Evolutionary conservation across 2,329 filamentous ascomycete genomes (phyloP).

Genomic region (Aureobasidium musti): DNA sequence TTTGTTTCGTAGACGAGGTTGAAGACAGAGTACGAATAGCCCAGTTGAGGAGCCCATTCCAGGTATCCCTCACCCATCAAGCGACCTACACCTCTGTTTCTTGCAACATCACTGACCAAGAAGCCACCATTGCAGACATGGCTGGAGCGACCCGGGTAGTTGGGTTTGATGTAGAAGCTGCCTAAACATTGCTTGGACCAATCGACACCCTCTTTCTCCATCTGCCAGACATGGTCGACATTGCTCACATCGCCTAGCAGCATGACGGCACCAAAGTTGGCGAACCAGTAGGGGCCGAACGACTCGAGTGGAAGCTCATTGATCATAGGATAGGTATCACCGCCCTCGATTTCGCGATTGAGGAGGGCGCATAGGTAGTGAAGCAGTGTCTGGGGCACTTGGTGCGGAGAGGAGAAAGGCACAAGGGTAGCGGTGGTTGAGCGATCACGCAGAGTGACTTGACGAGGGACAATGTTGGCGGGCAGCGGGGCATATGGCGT

Average conservation of each 20-base stretch:
- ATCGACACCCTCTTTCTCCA: conserved; percentile 56
- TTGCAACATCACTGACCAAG: conserved; percentile 51
- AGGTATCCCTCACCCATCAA: conserved; percentile 56
- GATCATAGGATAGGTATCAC: conserved; percentile 88
- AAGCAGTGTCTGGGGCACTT: conserved; percentile 74
- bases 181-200: conserved; percentile 82
- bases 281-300: conserved; percentile 86
- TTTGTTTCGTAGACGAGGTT: conserved; percentile 95
- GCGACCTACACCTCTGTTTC: conserved; percentile 54
- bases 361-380: conserved; percentile 79
- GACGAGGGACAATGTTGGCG: conserved; percentile 67
- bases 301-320: conserved; percentile 71
- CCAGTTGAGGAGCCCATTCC: conserved; percentile 58
- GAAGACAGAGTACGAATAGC: conserved; percentile 91
- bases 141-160: conserved; percentile 86
- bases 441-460: conserved; percentile 80
- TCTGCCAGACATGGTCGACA: conserved; percentile 54
- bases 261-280: conserved; percentile 87
- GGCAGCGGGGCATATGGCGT: conserved; percentile 65
- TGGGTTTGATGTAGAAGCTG: conserved; percentile 92
- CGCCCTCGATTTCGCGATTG: conserved; percentile 87
- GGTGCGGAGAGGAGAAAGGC: conserved; percentile 73
- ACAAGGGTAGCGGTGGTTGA: conserved; percentile 82
- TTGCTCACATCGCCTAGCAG: conserved; percentile 72
- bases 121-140: conserved; percentile 75